Evolutionary conservation across 495 filamentous ascomycete genomes (phyloP), one percentile per base, ranked within the genome.

Genomic region (Penicillium mononematosum): DNA sequence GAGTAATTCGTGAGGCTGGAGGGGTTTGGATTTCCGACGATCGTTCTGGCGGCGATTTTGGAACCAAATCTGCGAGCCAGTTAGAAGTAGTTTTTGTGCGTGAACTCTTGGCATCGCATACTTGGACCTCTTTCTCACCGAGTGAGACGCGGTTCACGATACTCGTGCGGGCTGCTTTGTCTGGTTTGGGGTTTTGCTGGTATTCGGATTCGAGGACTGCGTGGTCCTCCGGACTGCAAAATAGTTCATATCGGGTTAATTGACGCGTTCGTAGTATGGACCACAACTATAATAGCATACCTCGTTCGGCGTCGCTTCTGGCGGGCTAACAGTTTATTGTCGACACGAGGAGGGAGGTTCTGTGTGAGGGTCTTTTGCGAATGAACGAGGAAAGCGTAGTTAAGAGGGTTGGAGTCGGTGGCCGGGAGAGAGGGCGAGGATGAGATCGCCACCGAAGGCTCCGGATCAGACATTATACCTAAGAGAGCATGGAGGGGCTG

Each of bases 81-180:
- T 63, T 50, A 61, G 42, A 58, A 55, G 50, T 36, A 43, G 56
- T 61, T 66, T 60, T 62, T 29, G 34, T 43, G 59, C 12, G 43
- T 56, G 56, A 55, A 77, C 58, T 68, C 63, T 65, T 64, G 61
- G 58, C 57, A 59, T 65, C 58, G 53, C 88, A 79, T 65, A 97
- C 94, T 84, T 98, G 95, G 17, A 98, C 91, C 79, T 97, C 93
- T 71, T 97, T 97, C 75, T 99, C 94, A 58, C 89, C 94, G 63
- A 99, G 81, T 45, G 88, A 86, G 52, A 98, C 95, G 68, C 83
- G 85, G 71, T 81, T 83, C 52, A 92, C 88, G 56, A 99, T 90
- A 63, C 86, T 87, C 44, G 87, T 80, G 67, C 94, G 89, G 66
- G 88, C 87, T 16, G 85, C 79, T 72, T 97, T 97, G 77, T 98